Evolutionary conservation across 2,329 filamentous ascomycete species (phyloP).

Genomic region (Trichoderma citrinoviride): DNA sequence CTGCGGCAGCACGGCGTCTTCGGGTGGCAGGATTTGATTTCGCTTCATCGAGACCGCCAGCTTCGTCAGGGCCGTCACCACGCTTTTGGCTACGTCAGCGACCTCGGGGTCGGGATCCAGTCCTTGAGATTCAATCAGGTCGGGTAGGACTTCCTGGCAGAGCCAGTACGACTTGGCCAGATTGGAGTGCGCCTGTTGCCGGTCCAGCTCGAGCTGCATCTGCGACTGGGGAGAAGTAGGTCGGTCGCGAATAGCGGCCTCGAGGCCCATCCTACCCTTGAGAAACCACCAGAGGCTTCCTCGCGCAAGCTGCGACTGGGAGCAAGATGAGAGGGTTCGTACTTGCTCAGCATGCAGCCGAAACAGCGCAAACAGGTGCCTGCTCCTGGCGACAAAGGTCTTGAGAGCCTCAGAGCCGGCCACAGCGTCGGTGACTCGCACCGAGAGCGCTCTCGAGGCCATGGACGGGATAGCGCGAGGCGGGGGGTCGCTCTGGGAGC

Average conservation of each 20-base stretch:
- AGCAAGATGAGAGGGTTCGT: conserved; percentile 61
- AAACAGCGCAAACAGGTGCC: conserved; percentile 74
- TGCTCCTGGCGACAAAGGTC: conserved; percentile 68
- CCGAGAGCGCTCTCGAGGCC: conserved; percentile 35
- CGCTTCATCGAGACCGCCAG: conserved; percentile 79
- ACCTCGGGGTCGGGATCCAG: conserved; percentile 46
- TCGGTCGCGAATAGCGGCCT: conserved; percentile 65
- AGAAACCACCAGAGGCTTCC: conserved; percentile 88
- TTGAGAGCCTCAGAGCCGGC: conserved; percentile 64
- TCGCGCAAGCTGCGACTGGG: conserved; percentile 66
- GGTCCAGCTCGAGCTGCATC: conserved; percentile 52
- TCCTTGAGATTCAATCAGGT: conserved; percentile 45
- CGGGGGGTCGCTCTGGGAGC: conserved; percentile 29
- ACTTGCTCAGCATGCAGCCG: conserved; percentile 72
- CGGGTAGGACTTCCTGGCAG: conserved; percentile 52
- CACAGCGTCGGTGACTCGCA: conserved; percentile 44
- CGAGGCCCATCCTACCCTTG: conserved; percentile 72
- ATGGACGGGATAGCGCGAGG: conserved; percentile 25
- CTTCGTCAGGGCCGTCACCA: conserved; percentile 67
- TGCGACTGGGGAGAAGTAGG: conserved; percentile 51
- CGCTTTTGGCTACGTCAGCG: conserved; percentile 52
- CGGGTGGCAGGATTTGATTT: conserved; percentile 73
- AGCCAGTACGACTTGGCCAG: conserved; percentile 86
- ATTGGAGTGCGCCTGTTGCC: conserved; percentile 79
- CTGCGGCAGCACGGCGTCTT: conserved; percentile 68